phyloP scores from a whole-genome alignment of 352 stramenopile species.

The Phytophthora constricta region DNA sequence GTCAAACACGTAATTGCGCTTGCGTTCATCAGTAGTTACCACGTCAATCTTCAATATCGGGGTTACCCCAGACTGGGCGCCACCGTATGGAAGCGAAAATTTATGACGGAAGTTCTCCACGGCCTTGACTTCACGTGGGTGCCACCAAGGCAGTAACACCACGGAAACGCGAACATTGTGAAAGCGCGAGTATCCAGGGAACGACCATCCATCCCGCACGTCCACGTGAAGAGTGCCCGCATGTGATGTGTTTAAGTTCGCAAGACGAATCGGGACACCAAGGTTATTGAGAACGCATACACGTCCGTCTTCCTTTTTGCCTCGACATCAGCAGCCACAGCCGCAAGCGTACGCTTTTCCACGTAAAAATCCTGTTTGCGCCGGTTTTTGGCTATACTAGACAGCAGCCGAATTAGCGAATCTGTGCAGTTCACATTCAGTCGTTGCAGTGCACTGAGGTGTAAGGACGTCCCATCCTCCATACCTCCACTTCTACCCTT shows the following conservation, averaged over 20 bases:
- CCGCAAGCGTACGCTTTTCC: slow-evolving; percentile 77
- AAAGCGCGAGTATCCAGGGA: slow-evolving; percentile 81
- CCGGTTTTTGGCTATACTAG: slow-evolving; percentile 79
- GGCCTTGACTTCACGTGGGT: slow-evolving; percentile 70
- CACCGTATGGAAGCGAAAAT: slow-evolving; percentile 84
- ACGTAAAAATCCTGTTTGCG: slow-evolving; percentile 76
- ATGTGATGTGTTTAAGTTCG: slow-evolving; percentile 88
- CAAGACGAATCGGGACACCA: slow-evolving; percentile 85
- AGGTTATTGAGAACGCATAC: slow-evolving; percentile 91
- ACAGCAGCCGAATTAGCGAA: slow-evolving; percentile 80
- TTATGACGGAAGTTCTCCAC: slow-evolving; percentile 83
- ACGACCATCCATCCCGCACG: slow-evolving; percentile 86
- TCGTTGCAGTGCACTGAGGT: slow-evolving; percentile 85
- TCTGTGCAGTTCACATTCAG: slow-evolving; percentile 90
- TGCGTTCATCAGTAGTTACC: slow-evolving; percentile 67
- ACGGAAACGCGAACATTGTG: slow-evolving; percentile 87
- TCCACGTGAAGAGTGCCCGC: slow-evolving; percentile 83
- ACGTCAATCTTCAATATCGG: slow-evolving; percentile 86
- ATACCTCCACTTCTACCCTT: slow-evolving; percentile 64
- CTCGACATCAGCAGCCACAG: slow-evolving; percentile 79
- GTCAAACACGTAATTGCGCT: slow-evolving; percentile 87
- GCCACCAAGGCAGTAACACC: slow-evolving; percentile 88
- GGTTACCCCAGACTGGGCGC: slow-evolving; percentile 86
- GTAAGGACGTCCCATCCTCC: slow-evolving; percentile 64
- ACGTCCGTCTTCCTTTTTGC: slow-evolving; percentile 84